Evolutionary conservation across 1,284 basidiomycete species (phyloP), one percentile per base, ranked within the genome.

Genomic region (Volvariella surrecta): DNA sequence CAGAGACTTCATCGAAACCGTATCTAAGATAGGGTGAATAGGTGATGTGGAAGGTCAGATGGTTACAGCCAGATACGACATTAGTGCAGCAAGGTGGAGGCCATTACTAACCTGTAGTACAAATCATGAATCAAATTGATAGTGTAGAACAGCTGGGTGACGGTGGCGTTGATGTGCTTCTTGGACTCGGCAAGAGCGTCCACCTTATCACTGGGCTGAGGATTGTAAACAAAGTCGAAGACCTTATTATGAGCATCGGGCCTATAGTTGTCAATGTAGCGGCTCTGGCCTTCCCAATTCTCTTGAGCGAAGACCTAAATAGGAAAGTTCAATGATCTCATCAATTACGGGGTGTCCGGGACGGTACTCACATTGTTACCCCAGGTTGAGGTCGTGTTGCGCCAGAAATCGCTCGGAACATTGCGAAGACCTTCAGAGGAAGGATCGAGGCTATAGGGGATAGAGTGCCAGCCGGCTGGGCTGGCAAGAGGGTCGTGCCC

Each of bases 111-210:
- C 59, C 79, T 71, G 60, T 87, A 85, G 64, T 76, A 83, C 31
- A 88, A 60, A 58, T 89, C 83, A 52, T 87, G 84, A 4, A 83
- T 73, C 71, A 85, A 66, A 71, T 97, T 97, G 59, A 73, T 74
- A 17, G 92, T 96, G 71, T 94, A 96, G 74, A 96, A 96, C 30
- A 96, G 71, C 63, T 97, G 90, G 1, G 92, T 79, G 45, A 95
- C 67, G 8, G 89, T 87, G 13, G 81, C 69, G 62, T 96, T 89
- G 63, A 94, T 83, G 64, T 90, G 91, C 52, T 79, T 76, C 69
- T 79, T 74, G 2, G 87, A 85, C 51, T 84, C 81, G 16, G 66
- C 69, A 48, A 78, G 67, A 1, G 80, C 71, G 16, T 73, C 71
- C 9, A 66, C 53, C 30, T 61, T 62, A 35, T 74, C 67, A 1